Evolutionary conservation across 768 basidiomycete species (phyloP).

Genomic region (Leucogyrophana mollusca): DNA sequence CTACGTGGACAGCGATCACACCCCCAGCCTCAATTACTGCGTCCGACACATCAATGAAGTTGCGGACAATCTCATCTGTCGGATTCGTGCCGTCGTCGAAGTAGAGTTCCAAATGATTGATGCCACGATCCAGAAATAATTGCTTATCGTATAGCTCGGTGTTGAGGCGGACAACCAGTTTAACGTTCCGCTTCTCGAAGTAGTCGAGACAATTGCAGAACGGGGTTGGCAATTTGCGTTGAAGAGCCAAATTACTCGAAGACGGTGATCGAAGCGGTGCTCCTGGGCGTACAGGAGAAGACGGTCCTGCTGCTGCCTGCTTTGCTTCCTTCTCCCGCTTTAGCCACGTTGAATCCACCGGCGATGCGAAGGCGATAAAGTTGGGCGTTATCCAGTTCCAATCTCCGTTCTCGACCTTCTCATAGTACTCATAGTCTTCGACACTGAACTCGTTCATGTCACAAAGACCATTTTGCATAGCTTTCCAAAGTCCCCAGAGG

Average conservation of each 20-base stretch:
- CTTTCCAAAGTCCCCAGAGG: conserved; percentile 85
- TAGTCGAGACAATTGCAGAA: conserved; percentile 93
- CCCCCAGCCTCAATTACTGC: conserved; percentile 73
- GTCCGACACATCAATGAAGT: conserved; percentile 87
- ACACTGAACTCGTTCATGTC: conserved; percentile 94
- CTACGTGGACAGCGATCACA: conserved; percentile 84
- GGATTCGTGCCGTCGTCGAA: conserved; percentile 99
- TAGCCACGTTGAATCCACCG: conserved; percentile 78
- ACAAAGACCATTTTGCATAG: conserved; percentile 87
- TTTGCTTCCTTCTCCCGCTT: conserved; percentile 71
- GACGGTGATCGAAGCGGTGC: conserved; percentile 21
- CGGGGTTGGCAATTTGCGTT: conserved; percentile 74
- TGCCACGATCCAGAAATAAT: conserved; percentile 80
- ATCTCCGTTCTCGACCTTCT: conserved; percentile 93
- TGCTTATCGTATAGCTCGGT: conserved; percentile 85
- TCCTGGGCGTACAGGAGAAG: conserved; percentile 27
- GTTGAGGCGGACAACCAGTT: conserved; percentile 91
- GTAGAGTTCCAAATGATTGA: conserved; percentile 89
- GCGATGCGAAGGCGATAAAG: conserved; percentile 94
- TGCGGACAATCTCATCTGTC: conserved; percentile 89
- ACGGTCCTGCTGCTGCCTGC: conserved; percentile 28
- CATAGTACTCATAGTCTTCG: conserved; percentile 91
- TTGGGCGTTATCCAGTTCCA: conserved; percentile 95
- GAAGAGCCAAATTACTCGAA: conserved; percentile 54
- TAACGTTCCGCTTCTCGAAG: conserved; percentile 84